Percentiles rank a stretch among this genome's conserved stretches.
phyloP scores from a whole-genome alignment of 495 filamentous ascomycete species.

The Lentithecium fluviatile region DNA sequence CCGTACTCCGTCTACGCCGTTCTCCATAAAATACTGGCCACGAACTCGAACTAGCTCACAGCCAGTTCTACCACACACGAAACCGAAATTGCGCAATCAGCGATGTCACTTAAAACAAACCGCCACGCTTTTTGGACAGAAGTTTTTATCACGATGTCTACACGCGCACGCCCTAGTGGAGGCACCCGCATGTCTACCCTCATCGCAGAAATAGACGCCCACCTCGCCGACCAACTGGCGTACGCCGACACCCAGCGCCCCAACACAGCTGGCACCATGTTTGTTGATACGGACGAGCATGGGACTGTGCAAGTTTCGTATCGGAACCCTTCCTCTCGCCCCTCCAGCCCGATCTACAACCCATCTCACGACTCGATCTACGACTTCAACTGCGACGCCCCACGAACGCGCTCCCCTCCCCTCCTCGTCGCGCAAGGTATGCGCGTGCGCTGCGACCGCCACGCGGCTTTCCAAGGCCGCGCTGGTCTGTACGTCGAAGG shows the following conservation, averaged over 20 bases:
- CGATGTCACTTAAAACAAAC: too few relatives aligned
- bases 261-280: constrained; percentile 5
- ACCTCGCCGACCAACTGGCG: constrained; percentile 2
- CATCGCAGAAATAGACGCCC: constrained; percentile 6
- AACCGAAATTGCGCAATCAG: too few relatives aligned
- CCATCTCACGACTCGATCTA: background rate
- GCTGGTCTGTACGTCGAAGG: constrained; percentile 3
- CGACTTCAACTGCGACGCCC: too few relatives aligned
- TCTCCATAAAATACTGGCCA: too few relatives aligned
- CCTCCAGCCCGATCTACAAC: background rate
- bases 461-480: background rate
- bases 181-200: background rate
- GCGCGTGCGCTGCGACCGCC: background rate
- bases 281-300: constrained; percentile 18
- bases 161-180: background rate
- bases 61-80: too few relatives aligned
- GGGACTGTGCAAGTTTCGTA: constrained; percentile 2
- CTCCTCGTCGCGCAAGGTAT: background rate
- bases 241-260: background rate
- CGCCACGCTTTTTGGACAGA: too few relatives aligned
- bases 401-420: background rate
- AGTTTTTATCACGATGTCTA: background rate
- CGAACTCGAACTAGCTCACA: too few relatives aligned
- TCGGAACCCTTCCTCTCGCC: background rate
- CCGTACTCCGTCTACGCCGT: too few relatives aligned